Evolutionary conservation across 1,139 yeast genomes (phyloP), one percentile per base, ranked within the genome.

Genomic region (Yamadazyma songkhlaensis): DNA sequence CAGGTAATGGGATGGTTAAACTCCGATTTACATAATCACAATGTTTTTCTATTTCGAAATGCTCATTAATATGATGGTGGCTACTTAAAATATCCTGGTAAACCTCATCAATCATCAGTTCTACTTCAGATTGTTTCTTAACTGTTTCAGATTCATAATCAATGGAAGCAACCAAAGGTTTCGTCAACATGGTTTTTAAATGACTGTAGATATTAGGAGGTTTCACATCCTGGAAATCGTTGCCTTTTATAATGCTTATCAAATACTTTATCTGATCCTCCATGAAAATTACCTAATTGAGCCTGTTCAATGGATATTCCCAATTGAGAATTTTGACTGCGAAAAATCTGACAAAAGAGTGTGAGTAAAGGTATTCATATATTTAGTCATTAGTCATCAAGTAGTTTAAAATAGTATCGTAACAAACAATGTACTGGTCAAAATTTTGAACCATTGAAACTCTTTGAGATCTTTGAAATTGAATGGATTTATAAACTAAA

Each of bases 371-470:
- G n/a, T 30, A 6, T 24, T 24, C 27, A 21, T 33, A 12, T 25
- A 25, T 17, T 31, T 29, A 31, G n/a, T 31, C 32, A 25, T 33
- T 28, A 22, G 26, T 35, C 44, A 35, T 39, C 39, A 64, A 49
- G 43, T 62, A 68, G 35, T 54, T 47, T 29, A 67, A 44, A 20
- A 70, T 48, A 22, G 68, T 52, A 41, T 70, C 75, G 48, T 70
- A 70, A 48, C 75, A 67, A 12, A 62, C 64, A 23, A 70, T 60
- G 45, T 55, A 70, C 50, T 70, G 76, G 46, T 65, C 72, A 39
- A 69, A 59, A 45, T 67, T 70, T 42, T 70, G 76, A 11, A 70
- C 74, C 77, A 71, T 71, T 9, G 71, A 61, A 17, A 71, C 59
- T 40, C 77, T 47, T 50, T 68, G 74, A 36, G 61, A 63, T 33